These are phyloP conservation scores for Peziza echinospora DNA, from an alignment of 495 filamentous ascomycete species.

Conservation along the genomic window DNA sequence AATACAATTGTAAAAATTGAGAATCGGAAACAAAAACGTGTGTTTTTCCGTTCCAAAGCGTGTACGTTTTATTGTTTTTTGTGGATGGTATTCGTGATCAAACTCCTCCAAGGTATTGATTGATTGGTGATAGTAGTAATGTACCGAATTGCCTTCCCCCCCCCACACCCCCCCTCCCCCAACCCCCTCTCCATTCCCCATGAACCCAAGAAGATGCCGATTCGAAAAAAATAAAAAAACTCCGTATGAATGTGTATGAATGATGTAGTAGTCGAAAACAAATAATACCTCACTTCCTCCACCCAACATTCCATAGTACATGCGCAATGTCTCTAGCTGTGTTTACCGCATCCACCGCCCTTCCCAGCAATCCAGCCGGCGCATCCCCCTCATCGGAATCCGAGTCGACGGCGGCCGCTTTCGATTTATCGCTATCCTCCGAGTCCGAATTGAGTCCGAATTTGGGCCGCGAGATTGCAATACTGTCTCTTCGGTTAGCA, in stretches of 20 bases:
- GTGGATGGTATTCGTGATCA: too few relatives aligned
- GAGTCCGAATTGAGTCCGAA: neutral
- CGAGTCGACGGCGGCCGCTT: neutral
- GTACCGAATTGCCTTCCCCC: too few relatives aligned
- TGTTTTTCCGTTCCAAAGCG: too few relatives aligned
- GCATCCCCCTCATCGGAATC: conserved; percentile 29
- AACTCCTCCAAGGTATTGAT: too few relatives aligned
- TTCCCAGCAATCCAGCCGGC: conserved; percentile 43
- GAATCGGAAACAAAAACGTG: too few relatives aligned
- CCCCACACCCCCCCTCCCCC: too few relatives aligned
- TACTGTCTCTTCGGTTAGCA: conserved; percentile 20
- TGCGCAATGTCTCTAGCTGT: conserved; percentile 89
- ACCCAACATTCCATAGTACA: conserved; percentile 96
- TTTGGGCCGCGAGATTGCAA: conserved; percentile 11
- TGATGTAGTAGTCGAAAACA: too few relatives aligned
- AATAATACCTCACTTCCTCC: conserved; percentile 48
- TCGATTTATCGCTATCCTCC: neutral
- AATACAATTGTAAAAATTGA: too few relatives aligned
- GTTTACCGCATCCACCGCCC: conserved; percentile 84
- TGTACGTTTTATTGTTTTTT: too few relatives aligned
- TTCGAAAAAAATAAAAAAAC: neutral
- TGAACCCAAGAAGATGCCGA: neutral
- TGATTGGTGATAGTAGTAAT: too few relatives aligned
- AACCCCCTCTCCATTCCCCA: too few relatives aligned
- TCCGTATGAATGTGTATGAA: too few relatives aligned